Evolutionary conservation across 768 basidiomycete genomes (phyloP), one percentile per base, ranked within the genome.

Genomic region (Podaxis pistillaris): DNA sequence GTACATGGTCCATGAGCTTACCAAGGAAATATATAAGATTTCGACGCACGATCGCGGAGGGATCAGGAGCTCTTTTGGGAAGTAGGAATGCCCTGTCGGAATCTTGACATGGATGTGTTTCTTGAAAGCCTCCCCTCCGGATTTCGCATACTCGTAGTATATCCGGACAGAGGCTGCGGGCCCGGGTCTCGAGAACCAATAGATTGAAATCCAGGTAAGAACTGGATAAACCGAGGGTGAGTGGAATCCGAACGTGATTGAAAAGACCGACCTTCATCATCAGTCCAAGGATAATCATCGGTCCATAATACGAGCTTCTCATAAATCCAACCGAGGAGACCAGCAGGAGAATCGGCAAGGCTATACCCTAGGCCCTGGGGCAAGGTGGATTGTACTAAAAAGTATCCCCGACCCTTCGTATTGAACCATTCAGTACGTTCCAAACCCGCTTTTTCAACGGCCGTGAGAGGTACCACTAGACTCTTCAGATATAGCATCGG

Each of bases 141-240:
- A 65, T 41, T 70, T 69, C 49, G 37, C 60, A 24, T 68, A 65
- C 67, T 88, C 88, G 66, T 81, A 87, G 69, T 88, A 88, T 22
- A 86, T 86, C 12, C 86, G 75, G 8, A 82, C 26, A 0, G 86
- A 81, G 0, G 86, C 84, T 1, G 84, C 77, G 4, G 87, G 86
- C 0, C 86, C 86, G 0, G 81, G 76, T 7, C 79, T 77, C 4
- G 86, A 86, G 73, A 86, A 85, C 76, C 78, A 82, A 66, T 82
- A 86, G 11, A 85, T 75, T 2, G 84, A 85, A n/a, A 86, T 70
- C 85, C 85, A 87, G 0, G 82, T 85, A 24, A 87, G 65, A 4
- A 86, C 85, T 86, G 2, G 12, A 49, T 33, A 3, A 24, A 24
- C 15, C 7, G 12, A 50, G 37, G 13, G 3, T 24, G 49, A 26